Evolutionary conservation across 164 flowering plant genomes (phyloP), one percentile per base, ranked within the genome.

Genomic region (Tetrastigma voinierianum): DNA sequence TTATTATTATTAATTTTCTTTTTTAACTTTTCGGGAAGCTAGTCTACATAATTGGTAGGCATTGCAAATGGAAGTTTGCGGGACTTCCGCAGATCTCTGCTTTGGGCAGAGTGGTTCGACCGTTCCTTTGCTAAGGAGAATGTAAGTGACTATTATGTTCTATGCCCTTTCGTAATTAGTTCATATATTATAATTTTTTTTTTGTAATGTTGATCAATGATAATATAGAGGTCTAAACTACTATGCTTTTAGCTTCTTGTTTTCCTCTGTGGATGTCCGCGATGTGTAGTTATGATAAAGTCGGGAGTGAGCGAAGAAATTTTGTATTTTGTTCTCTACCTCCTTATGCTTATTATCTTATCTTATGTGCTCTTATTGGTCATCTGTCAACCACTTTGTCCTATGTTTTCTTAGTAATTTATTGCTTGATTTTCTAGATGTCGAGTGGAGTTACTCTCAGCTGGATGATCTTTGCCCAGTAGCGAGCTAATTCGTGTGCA

Each of bases 21-120:
- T 70, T 15, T 69, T 59, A 48, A 64, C 54, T 67, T 72, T 45
- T n/a, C 79, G 90, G 97, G n/a, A 92, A 92, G 71, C 96, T 96
- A 65, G 96, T 92, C 32, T 92, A 92, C 77, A 91, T 92, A 32
- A 72, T 85, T 56, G 98, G 98, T 53, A 91, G 88, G 52, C 74
- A 81, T 15, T 92, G 91, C 57, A 87, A 79, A 48, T 92, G 98
- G 98, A 92, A 92, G 71, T 86, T 90, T 54, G 70, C 79, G 9
- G n/a, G 92, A 89, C 57, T 90, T 92, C 76, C 96, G 90, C 24
- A 86, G 81, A 60, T 74, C 77, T 53, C 71, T 92, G 43, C 78
- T n/a, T n/a, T 60, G 66, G 89, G 83, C 57, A 96, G 98, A 66
- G 80, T 74, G 14, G 90, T 86, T 63, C 77, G 91, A 68, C 86